phyloP scores from a whole-genome alignment of 768 basidiomycete genomes.

The Tremella yokohamensis region DNA sequence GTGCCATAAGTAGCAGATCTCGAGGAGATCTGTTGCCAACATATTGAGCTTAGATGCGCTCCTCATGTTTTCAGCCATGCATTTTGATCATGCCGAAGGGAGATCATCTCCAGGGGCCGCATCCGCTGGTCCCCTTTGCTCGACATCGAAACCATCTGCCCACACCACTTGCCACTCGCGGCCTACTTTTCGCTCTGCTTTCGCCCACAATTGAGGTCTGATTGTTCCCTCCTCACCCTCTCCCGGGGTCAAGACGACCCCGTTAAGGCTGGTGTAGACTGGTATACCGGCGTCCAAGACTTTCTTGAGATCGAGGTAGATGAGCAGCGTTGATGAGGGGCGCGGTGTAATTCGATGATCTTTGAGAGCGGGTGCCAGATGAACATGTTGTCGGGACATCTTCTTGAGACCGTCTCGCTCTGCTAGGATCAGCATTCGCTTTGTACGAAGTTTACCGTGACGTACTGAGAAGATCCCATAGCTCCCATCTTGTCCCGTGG shows the following conservation, averaged over 20 bases:
- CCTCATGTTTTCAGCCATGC: too few species aligned
- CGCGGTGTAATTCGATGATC: conserved; percentile 65
- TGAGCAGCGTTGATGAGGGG: conserved; percentile 67
- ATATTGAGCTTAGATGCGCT: too few species aligned
- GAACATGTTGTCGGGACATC: conserved; percentile 88
- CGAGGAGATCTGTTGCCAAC: too few species aligned
- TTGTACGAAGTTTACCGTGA: conserved; percentile 2
- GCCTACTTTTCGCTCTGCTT: conserved; percentile 58
- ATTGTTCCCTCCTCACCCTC: conserved; percentile 61
- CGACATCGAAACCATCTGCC: conserved; percentile 27
- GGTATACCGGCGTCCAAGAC: conserved; percentile 38
- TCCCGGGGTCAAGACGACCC: conserved; percentile 82
- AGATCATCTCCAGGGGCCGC: too few species aligned
- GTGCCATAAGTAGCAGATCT: too few species aligned
- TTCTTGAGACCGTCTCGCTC: conserved; percentile 69
- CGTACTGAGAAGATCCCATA: conserved; percentile 47
- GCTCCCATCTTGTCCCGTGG: conserved; percentile 44
- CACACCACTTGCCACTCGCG: conserved; percentile 23
- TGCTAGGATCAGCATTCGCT: conserved; percentile 43
- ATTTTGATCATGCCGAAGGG: too few species aligned
- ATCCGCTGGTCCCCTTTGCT: too few species aligned
- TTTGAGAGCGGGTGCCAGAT: conserved; percentile 73
- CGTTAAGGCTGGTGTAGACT: conserved; percentile 78
- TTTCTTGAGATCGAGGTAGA: conserved; percentile 72
- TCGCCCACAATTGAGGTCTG: conserved; percentile 62